Percentiles rank a stretch among this genome's conserved stretches.
Evolutionary conservation across 306 rosid species (phyloP).

Genomic region (Lathyrus sativus): DNA sequence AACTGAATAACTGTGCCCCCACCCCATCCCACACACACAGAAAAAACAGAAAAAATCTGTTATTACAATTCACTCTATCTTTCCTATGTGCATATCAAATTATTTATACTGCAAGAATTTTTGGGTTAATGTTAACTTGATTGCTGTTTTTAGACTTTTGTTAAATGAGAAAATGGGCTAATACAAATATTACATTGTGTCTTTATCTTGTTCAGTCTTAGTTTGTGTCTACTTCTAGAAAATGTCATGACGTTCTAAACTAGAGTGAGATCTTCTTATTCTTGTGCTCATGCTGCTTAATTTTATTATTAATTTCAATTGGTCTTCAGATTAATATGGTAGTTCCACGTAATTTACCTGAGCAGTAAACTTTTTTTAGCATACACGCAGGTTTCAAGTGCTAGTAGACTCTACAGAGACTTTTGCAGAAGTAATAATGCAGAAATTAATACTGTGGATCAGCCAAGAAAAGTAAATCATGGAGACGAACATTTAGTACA

Average conservation of each 20-base stretch:
- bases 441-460: conserved; percentile 40
- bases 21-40: not conserved
- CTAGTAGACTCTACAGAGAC: conserved; percentile 48
- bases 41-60: too few species aligned
- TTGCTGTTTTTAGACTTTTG: conserved; percentile 12
- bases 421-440: conserved; percentile 43
- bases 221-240: conserved; percentile 26
- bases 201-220: conserved; percentile 25
- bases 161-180: conserved; percentile 20
- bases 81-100: conserved; percentile 18
- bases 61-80: conserved; percentile 20
- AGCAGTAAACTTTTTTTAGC: conserved; percentile 69
- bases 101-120: too few species aligned
- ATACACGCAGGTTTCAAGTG: conserved; percentile 57
- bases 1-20: conserved; percentile 36
- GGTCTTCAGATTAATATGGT: conserved; percentile 13
- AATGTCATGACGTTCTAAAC: conserved; percentile 10
- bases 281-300: conserved; percentile 25
- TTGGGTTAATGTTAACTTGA: conserved; percentile 31
- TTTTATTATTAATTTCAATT: conserved; percentile 29
- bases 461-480: conserved; percentile 40
- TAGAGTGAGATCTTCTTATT: conserved; percentile 26
- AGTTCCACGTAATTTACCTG: conserved; percentile 39
- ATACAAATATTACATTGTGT: conserved; percentile 25
- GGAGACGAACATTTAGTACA: conserved; percentile 31